Evolutionary conservation across 2,329 filamentous ascomycete genomes (phyloP).

Genomic region (Fusarium staphyleae): DNA sequence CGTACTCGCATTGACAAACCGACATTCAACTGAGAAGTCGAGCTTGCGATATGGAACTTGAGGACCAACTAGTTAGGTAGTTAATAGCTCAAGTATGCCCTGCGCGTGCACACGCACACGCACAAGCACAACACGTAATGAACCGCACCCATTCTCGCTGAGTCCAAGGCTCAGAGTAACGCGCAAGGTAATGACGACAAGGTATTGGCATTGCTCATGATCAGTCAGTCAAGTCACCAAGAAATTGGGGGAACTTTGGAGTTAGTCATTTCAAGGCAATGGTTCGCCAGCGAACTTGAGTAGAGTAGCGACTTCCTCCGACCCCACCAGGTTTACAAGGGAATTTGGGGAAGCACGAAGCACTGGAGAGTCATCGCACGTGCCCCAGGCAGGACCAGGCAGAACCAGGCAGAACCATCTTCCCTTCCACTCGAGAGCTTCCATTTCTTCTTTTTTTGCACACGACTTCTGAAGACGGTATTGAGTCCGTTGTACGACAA

Average conservation of each 20-base stretch:
- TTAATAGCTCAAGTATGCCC: background rate
- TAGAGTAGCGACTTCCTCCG: background rate
- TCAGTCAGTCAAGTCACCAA: too few species aligned
- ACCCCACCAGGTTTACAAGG: background rate
- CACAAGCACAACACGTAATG: background rate
- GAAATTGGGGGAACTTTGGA: constrained; percentile 22
- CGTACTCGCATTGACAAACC: background rate
- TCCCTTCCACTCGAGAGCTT: constrained; percentile 16
- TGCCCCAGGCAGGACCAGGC: constrained; percentile 37
- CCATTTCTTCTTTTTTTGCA: background rate
- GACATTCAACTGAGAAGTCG: background rate
- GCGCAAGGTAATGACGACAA: constrained; percentile 9
- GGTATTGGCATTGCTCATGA: too few species aligned
- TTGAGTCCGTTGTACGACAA: background rate
- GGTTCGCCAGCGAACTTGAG: constrained; percentile 22
- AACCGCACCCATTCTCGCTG: background rate
- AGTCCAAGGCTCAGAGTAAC: constrained; percentile 5
- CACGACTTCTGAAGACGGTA: background rate
- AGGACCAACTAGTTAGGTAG: too few species aligned
- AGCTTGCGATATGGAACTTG: background rate
- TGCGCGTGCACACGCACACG: background rate
- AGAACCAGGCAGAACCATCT: constrained; percentile 38
- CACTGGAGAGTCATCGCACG: constrained; percentile 23
- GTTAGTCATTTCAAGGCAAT: constrained; percentile 32
- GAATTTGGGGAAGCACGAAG: background rate